Evolutionary conservation across 768 basidiomycete species (phyloP).

Genomic region (Podaxis sp.): DNA sequence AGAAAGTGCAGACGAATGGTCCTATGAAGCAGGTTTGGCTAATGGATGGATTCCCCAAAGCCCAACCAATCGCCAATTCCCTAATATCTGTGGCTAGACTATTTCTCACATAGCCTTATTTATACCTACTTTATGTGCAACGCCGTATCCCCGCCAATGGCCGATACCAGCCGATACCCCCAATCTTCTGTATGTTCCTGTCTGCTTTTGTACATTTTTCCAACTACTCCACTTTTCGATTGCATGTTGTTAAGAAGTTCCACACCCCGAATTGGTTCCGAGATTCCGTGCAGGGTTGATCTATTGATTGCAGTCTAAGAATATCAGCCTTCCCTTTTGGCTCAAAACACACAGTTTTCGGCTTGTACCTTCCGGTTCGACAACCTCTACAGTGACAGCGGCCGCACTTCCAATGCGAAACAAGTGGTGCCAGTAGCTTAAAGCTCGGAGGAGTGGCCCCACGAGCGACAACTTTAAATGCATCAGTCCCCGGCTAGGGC

Average conservation of each 20-base stretch:
- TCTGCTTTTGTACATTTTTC: not conserved
- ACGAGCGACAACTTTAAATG: too few relatives aligned
- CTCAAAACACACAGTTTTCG: not conserved
- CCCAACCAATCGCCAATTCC: conserved; percentile 50
- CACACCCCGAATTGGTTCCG: not conserved
- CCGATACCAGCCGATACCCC: not conserved
- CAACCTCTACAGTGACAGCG: too few relatives aligned
- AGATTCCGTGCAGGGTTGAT: not conserved
- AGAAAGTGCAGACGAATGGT: conserved; percentile 86
- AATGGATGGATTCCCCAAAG: conserved; percentile 83
- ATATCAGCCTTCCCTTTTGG: not conserved
- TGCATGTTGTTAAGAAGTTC: not conserved
- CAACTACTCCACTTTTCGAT: not conserved
- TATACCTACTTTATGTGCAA: not conserved
- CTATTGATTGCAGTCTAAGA: not conserved
- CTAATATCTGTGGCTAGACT: conserved; percentile 56
- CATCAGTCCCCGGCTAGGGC: too few relatives aligned
- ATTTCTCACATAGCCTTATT: not conserved
- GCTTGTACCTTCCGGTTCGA: too few relatives aligned
- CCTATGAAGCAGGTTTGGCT: conserved; percentile 77
- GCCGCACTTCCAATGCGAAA: too few relatives aligned
- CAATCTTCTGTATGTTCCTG: not conserved
- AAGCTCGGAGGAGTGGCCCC: too few relatives aligned
- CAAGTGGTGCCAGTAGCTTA: too few relatives aligned
- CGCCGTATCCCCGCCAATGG: not conserved